Evolutionary conservation across 352 stramenopile species (phyloP), one percentile per base, ranked within the genome.

Genomic region (Aphanomyces cochlioides): DNA sequence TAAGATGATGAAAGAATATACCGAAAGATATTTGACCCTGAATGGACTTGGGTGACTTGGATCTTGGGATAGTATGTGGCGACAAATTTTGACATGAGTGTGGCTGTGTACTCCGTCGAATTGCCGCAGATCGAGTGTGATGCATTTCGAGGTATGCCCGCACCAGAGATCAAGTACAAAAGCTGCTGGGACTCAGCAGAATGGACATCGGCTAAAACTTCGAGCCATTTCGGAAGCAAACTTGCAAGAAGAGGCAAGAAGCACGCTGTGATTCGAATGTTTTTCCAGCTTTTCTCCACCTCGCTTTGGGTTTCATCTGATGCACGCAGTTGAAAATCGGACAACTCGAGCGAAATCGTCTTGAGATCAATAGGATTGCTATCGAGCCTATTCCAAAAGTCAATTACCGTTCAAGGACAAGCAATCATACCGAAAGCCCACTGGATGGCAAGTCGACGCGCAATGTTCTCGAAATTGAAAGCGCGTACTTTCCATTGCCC

Each of bases 201-300:
- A 75, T 93, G 81, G 72, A 92, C 92, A 53, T 93, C 82, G 40
- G 79, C 70, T 0, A 95, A 78, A 69, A 92, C 84, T 41, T 89
- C 78, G 37, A 73, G 78, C 97, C 97, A 99, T 69, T 96, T 95
- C 41, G 92, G 94, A 59, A 99, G 66, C 40, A 99, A 75, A 68
- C 95, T 82, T 17, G 93, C 91, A 36, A 99, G 83, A 13, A 99
- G 80, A 39, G 97, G 97, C 65, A 99, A 99, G 77, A 98, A 99
- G 39, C 95, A 85, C 17, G 84, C 85, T 47, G 83, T 91, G 76
- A 96, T 93, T 7, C 72, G 79, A 38, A 93, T 81, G 3, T 75
- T 75, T 36, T 76, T 68, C 87, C 84, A 96, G 73, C 89, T 74
- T 39, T 72, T 79, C 38, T 90, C 77, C 53, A 92, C 80, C 37